phyloP scores from a whole-genome alignment of 805 yeast species.

The Starmerella davenportii region DNA sequence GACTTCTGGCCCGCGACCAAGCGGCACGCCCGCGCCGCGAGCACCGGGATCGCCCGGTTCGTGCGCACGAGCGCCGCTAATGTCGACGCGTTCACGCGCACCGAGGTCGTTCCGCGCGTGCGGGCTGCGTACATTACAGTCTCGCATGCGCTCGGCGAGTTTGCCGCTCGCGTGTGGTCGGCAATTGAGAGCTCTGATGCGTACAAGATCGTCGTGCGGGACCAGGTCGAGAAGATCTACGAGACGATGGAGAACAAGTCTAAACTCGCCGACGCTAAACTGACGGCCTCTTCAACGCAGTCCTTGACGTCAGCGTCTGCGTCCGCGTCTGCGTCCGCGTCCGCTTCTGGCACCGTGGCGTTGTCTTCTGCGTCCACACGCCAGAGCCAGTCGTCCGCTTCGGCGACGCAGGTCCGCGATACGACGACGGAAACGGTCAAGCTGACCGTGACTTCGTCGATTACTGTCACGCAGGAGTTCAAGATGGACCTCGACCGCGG shows the following conservation, averaged over 20 bases:
- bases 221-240: conserved; percentile 6
- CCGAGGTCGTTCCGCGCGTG: too few species aligned
- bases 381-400: neutral
- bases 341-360: neutral
- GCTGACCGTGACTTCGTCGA: neutral
- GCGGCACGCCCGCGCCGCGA: too few species aligned
- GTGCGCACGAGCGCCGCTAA: too few species aligned
- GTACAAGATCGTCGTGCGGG: conserved; percentile 3
- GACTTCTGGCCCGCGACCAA: neutral
- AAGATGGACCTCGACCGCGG: neutral
- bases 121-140: too few species aligned
- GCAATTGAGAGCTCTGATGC: neutral
- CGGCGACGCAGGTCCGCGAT: neutral
- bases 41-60: too few species aligned
- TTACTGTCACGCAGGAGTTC: neutral
- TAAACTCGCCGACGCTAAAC: neutral
- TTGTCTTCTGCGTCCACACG: neutral
- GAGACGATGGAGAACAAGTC: conserved; percentile 1
- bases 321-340: neutral
- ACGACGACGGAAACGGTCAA: neutral
- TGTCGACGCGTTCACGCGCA: too few species aligned
- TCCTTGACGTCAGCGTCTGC: conserved; percentile 2
- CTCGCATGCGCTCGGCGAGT: too few species aligned
- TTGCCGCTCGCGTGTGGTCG: neutral
- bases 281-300: conserved; percentile 1